Conservation (phyloP, 495 filamentous ascomycete genomes). For the Hamigera avellanea region DNA sequence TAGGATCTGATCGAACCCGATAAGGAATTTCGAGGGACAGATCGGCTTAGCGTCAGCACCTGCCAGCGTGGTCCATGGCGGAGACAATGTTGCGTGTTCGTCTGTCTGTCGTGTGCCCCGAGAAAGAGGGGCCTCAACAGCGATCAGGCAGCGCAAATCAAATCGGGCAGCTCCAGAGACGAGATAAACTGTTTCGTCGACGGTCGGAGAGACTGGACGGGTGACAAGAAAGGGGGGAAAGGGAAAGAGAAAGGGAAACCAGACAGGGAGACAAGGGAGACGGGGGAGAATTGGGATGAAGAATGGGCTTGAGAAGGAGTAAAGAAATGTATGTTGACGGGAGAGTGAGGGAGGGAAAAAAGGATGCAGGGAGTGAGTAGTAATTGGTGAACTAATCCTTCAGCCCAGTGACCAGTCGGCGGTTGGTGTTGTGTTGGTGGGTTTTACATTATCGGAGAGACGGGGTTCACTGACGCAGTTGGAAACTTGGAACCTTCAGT, state of each 20-base stretch:
- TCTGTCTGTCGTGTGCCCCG: constrained; percentile 4
- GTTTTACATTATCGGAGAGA: no score
- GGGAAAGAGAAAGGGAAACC: constrained; percentile 1
- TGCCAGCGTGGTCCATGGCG: constrained; percentile 17
- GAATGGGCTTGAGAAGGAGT: no score
- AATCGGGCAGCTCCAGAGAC: no score
- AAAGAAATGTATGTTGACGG: not conserved
- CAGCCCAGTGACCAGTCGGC: not conserved
- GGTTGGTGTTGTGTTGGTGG: no score
- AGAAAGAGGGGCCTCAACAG: constrained; percentile 1
- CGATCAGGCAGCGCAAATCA: constrained; percentile 8
- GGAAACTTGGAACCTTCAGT: no score
- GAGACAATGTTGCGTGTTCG: constrained; percentile 8
- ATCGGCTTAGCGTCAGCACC: constrained; percentile 3
- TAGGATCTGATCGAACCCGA: no score
- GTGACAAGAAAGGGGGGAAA: constrained; percentile 1
- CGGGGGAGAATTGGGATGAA: no score
- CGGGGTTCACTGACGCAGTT: no score
- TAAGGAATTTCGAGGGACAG: not conserved
- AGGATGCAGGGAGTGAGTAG: constrained; percentile 1
- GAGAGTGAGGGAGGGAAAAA: not conserved
- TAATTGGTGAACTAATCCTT: no score
- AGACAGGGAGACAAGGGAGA: not conserved
- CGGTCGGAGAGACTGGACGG: constrained; percentile 1
- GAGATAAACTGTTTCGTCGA: not conserved